Conservation (phyloP, 495 filamentous ascomycete species). For the Neurospora tetrasperma region DNA sequence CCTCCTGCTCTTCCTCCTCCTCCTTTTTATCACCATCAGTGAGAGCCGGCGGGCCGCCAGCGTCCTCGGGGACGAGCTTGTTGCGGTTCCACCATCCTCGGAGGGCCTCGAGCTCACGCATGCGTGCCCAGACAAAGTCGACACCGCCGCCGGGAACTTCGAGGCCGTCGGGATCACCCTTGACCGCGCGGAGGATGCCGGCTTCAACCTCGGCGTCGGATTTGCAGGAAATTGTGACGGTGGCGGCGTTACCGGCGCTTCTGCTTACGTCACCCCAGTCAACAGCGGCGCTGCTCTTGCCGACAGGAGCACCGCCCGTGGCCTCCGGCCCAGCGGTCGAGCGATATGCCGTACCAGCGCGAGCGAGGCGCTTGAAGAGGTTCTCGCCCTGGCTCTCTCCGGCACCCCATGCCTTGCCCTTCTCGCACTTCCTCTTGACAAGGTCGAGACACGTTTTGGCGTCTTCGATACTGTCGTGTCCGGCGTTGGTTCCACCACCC, state of each 20-base stretch:
- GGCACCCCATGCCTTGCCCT: slow-evolving; percentile 72
- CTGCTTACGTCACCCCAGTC: slow-evolving; percentile 79
- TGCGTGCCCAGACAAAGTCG: slow-evolving; percentile 81
- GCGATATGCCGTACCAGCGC: slow-evolving; percentile 42
- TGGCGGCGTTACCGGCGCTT: slow-evolving; percentile 62
- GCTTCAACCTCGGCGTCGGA: slow-evolving; percentile 66
- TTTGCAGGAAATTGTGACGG: slow-evolving; percentile 58
- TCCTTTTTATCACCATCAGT: not conserved
- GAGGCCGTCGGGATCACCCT: slow-evolving; percentile 53
- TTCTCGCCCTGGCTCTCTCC: slow-evolving; percentile 65
- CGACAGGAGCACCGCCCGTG: slow-evolving; percentile 35
- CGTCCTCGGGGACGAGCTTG: slow-evolving; percentile 19
- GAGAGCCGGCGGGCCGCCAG: slow-evolving; percentile 9
- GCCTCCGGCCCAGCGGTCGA: slow-evolving; percentile 41
- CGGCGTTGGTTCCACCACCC: slow-evolving; percentile 43
- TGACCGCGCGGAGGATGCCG: slow-evolving; percentile 54
- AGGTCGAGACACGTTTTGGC: slow-evolving; percentile 83
- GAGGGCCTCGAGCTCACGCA: slow-evolving; percentile 72
- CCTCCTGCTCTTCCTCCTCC: not conserved
- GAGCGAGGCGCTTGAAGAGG: slow-evolving; percentile 72
- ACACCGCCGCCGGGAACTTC: slow-evolving; percentile 60
- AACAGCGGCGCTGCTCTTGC: slow-evolving; percentile 67
- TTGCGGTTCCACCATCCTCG: slow-evolving; percentile 74
- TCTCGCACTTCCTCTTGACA: slow-evolving; percentile 89
- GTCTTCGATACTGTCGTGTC: slow-evolving; percentile 90